Evolutionary conservation across 192 early-diverging fungal species (phyloP), one percentile per base, ranked within the genome.

Genomic region (Ambispora gerdemannii): DNA sequence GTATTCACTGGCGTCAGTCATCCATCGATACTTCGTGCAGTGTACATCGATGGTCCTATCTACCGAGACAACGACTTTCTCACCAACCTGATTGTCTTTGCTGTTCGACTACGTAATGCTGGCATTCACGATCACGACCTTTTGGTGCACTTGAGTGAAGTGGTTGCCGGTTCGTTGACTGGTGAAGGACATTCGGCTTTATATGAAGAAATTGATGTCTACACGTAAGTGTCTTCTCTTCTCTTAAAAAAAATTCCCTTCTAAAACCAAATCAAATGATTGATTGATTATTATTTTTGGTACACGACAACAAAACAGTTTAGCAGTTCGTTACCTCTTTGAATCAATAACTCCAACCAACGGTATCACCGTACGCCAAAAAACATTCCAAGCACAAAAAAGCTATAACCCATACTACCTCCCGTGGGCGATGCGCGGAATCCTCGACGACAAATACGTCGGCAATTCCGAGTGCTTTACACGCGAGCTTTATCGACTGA

Each of bases 361-460:
- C 56, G 22, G 56, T 63, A n/a, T n/a, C n/a, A 51, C 62, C 72
- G 20, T 73, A 78, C 25, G 75, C 74, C 6, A 81, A 79, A 61
- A 86, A 1, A 76, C 78, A 3, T 90, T 96, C 52, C 73, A 77
- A 19, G 92, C 93, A 2, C 84, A 84, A 28, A 55, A 79, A n/a
- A 81, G 82, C 25, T 75, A 91, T 47, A 98, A 98, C 63, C 93
- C 94, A n/a, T 95, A 88, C 72, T 91, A 86, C 77, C 78, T 98
- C 7, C 94, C 96, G 10, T 97, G 95, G 94, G 92, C 94, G 15
- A 90, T 98, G 89, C 91, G 92, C 25, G 87, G 89, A 17, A 81
- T 98, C 17, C 81, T 84, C 70, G 87, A 89, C 19, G 92, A 94
- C 50, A 75, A 86, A 30, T 75, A 73, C n/a, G 87, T 96, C 3